These are phyloP conservation scores for Puccinia polysora DNA, from an alignment of 1,284 basidiomycete genomes.

Conservation along the genomic window DNA sequence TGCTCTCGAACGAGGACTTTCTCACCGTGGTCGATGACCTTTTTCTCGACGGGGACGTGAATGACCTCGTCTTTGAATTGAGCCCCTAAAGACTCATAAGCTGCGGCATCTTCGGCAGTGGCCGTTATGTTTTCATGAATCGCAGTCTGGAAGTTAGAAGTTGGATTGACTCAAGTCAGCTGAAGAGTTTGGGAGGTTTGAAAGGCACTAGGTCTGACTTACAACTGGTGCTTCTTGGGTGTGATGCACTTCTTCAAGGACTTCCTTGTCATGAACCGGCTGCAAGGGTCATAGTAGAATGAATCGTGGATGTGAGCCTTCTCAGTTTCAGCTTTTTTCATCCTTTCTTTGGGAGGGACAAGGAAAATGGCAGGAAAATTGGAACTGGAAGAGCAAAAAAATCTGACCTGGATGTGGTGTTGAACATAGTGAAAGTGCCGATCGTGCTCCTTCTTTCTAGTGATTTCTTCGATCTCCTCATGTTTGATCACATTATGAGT, in stretches of 20 bases:
- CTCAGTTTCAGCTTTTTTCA: neutral
- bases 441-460: slow-evolving; percentile 50
- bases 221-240: slow-evolving; percentile 21
- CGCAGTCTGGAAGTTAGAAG: slow-evolving; percentile 48
- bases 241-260: slow-evolving; percentile 35
- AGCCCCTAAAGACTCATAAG: slow-evolving; percentile 50
- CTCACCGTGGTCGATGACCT: slow-evolving; percentile 51
- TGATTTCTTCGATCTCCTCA: slow-evolving; percentile 52
- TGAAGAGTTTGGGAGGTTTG: neutral
- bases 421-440: slow-evolving; percentile 52
- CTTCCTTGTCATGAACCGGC: slow-evolving; percentile 22
- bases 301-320: neutral
- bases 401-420: slow-evolving; percentile 51
- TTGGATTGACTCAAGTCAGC: neutral
- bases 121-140: slow-evolving; percentile 51
- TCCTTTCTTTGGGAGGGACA: neutral
- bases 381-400: neutral
- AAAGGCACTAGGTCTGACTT: neutral
- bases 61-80: slow-evolving; percentile 46
- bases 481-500: slow-evolving; percentile 49
- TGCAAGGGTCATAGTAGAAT: neutral
- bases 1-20: slow-evolving; percentile 50
- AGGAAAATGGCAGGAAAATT: neutral
- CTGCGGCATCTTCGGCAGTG: slow-evolving; percentile 51
- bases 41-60: slow-evolving; percentile 44